These are phyloP conservation scores for Curvularia eragrostidis DNA, from an alignment of 2,329 filamentous ascomycete species.

Conservation along the genomic window DNA sequence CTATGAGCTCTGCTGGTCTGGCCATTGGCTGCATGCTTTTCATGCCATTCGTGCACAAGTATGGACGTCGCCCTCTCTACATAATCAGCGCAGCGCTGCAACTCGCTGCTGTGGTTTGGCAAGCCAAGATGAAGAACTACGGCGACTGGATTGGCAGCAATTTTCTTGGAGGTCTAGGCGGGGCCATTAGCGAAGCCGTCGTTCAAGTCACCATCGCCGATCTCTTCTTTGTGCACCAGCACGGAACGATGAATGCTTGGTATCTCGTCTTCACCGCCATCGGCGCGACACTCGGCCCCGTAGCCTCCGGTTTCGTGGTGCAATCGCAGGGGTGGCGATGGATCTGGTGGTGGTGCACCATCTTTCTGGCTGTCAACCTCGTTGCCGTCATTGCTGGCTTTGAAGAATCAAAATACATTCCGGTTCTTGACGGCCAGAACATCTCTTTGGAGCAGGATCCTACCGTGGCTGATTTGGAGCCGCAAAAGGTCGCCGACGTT, in stretches of 20 bases:
- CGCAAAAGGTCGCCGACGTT: slow-evolving; percentile 8
- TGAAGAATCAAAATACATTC: slow-evolving; percentile 45
- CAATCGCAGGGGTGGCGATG: slow-evolving; percentile 57
- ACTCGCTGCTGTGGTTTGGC: slow-evolving; percentile 52
- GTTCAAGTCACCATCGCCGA: slow-evolving; percentile 59
- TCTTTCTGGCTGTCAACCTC: slow-evolving; percentile 50
- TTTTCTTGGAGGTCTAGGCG: slow-evolving; percentile 53
- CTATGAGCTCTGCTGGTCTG: slow-evolving; percentile 53
- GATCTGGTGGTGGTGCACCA: slow-evolving; percentile 59
- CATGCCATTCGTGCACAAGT: slow-evolving; percentile 57
- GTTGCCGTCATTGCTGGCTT: slow-evolving; percentile 55
- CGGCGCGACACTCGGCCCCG: slow-evolving; percentile 49
- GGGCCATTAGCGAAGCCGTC: slow-evolving; percentile 54
- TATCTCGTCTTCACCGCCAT: slow-evolving; percentile 52
- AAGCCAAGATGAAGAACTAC: slow-evolving; percentile 51
- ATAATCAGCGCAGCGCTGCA: slow-evolving; percentile 52
- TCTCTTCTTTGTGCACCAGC: slow-evolving; percentile 58
- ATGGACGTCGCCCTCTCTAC: slow-evolving; percentile 56
- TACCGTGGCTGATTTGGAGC: background rate
- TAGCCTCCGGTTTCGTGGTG: slow-evolving; percentile 54
- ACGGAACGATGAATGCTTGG: slow-evolving; percentile 56
- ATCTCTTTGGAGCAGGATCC: background rate
- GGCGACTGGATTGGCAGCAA: slow-evolving; percentile 56
- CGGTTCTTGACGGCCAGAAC: slow-evolving; percentile 16
- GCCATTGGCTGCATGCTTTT: slow-evolving; percentile 54